Evolutionary conservation across 441 rosid genomes (phyloP), one percentile per base, ranked within the genome.

Genomic region (Syzygium malaccense): DNA sequence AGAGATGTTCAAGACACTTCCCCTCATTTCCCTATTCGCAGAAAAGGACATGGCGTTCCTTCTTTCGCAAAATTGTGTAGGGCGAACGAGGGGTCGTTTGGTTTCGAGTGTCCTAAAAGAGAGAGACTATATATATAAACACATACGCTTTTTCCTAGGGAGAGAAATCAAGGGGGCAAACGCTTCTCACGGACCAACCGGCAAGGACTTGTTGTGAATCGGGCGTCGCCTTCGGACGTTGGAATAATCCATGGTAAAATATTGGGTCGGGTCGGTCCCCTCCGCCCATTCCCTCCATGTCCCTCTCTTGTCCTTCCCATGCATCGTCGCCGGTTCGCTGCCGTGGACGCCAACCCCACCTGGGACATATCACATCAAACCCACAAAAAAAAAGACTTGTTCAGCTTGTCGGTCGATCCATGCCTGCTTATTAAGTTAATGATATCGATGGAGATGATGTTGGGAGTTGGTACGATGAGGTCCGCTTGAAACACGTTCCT

Each of bases 241-340:
- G 62, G 94, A 85, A 91, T 95, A 95, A 92, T 95, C 97, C 96
- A 93, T 95, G 13, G 97, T 92, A 85, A 92, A 94, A 87, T 79
- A 93, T 32, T 93, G 89, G 14, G 93, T 89, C 18, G 87, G 87
- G 88, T 93, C 94, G 79, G 88, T 18, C 55, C 87, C 88, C 85
- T 93, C 93, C 87, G 55, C 64, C 93, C 92, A 92, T 85, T 92
- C 91, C 33, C 87, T 89, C 93, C 93, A n/a, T 33, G 93, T 91
- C 68, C 64, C 71, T 48, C 87, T 41, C 91, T 92, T 87, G 68
- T 85, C 55, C 89, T 84, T 88, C 85, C 83, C 92, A 6, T 45
- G 89, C 85, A 32, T 33, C 71, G 14, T 55, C 49, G 23, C 55
- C 51, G 87, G 85, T 86, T 83, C 58, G 11, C 90, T 84, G 8